Evolutionary conservation across 2,329 filamentous ascomycete genomes (phyloP), one percentile per base, ranked within the genome.

Genomic region (Colletotrichum orbiculare): DNA sequence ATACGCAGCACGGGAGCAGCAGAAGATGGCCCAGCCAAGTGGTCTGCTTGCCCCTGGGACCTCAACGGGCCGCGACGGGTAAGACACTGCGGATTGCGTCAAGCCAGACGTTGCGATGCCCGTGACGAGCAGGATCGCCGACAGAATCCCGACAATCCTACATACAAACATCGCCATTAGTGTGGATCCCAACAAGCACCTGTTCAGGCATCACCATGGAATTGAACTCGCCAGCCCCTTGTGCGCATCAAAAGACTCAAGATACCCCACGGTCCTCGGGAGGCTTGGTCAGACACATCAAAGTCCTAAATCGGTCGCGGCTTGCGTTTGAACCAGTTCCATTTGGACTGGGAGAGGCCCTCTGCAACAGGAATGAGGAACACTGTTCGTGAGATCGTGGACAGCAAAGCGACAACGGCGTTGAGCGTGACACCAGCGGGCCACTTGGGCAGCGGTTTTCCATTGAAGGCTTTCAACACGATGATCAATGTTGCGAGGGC

Each of bases 341-440:
- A 70, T 41, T 70, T 70, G 13, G 67, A 53, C 25, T 70, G 69
- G 2, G 69, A 69, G 6, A 75, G 38, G 10, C 70, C 69, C 43
- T 74, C 72, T 2, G 68, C 64, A 0, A 74, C 67, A 6, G 72
- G 69, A 4, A 72, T 60, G 25, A 73, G 54, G 43, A 72, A 71
- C 3, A 69, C 64, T 1, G 69, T 60, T 11, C 71, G 69, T 9
- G 69, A 67, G 8, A 72, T 15, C 1, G 72, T 74, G 1, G 72
- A 69, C 15, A 75, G 56, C 54, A 74, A 69, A 5, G 72, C 71
- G 8, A 74, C 56, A 7, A 72, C 54, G 0, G 73, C 73, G 59
- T 75, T 75, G 49, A 74, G 69, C 0, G 72, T 74, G 12, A 73
- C 52, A 4, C 71, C 70, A 9, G 71, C 37, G 4, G 67, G 68